A percentile compares a stretch with the other conserved stretches of the same genome.
phyloP scores from a whole-genome alignment of 1,284 basidiomycete species.

The Sporisorium scitamineum region DNA sequence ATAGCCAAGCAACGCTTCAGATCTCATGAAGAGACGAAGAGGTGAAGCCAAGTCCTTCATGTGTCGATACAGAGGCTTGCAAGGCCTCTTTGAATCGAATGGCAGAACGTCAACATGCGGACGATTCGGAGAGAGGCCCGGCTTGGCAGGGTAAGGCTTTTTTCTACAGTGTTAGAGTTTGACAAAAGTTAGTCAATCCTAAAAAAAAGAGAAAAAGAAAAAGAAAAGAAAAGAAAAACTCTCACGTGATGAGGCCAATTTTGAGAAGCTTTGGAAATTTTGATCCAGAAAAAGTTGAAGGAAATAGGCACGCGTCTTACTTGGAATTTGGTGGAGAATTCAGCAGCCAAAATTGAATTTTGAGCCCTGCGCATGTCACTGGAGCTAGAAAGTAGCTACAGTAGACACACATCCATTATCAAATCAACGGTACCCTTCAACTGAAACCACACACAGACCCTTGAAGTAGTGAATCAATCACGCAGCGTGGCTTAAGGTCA shows the following conservation, averaged over 20 bases:
- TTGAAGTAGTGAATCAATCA: too few species aligned
- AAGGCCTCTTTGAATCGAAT: not conserved
- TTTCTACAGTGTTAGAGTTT: not conserved
- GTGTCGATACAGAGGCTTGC: not conserved
- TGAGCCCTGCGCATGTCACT: too few species aligned
- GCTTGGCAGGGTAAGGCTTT: not conserved
- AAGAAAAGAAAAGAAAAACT: not conserved
- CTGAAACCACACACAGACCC: too few species aligned
- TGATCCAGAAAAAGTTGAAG: not conserved
- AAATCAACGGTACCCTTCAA: too few species aligned
- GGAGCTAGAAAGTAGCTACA: too few species aligned
- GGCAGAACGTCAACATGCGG: conserved; percentile 1
- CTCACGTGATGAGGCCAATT: not conserved
- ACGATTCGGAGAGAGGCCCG: not conserved
- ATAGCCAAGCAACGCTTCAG: not conserved
- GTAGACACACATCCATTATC: too few species aligned
- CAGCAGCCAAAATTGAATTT: too few species aligned
- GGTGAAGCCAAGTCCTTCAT: not conserved
- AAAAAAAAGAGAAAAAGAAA: not conserved
- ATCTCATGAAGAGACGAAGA: not conserved
- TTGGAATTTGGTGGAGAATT: too few species aligned
- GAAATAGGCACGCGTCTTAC: too few species aligned
- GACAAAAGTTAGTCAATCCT: not conserved
- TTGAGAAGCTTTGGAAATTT: conserved; percentile 6
- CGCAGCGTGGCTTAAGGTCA: too few species aligned